phyloP scores from a whole-genome alignment of 352 stramenopile genomes.

The Pythium insidiosum region DNA sequence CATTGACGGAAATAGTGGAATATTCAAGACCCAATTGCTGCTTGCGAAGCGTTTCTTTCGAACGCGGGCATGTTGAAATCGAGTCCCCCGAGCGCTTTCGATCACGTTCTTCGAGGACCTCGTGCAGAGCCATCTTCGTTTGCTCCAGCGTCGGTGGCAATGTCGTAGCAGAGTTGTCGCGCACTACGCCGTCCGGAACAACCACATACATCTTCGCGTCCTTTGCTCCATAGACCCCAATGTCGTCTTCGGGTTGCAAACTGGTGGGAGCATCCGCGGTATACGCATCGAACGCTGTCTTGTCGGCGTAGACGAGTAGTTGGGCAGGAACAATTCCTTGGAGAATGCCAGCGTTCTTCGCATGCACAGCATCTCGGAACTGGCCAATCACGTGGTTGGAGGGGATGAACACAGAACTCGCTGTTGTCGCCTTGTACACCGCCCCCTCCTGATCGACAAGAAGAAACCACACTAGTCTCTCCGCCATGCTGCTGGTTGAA shows the following conservation, averaged over 20 bases:
- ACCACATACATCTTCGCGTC: too few relatives aligned
- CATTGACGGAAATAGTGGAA: not conserved
- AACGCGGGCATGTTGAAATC: too few relatives aligned
- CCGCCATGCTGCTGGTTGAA: conserved; percentile 12
- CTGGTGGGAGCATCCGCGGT: too few relatives aligned
- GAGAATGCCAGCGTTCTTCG: not conserved
- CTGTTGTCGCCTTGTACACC: conserved; percentile 10
- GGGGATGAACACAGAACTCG: too few relatives aligned
- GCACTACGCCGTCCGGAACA: too few relatives aligned
- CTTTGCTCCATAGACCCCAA: too few relatives aligned
- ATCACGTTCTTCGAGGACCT: conserved; percentile 1
- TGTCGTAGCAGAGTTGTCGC: not conserved
- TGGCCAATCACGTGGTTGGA: too few relatives aligned
- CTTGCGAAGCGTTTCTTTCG: too few relatives aligned
- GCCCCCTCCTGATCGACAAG: conserved; percentile 11
- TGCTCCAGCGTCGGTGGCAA: not conserved
- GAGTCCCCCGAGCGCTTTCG: not conserved
- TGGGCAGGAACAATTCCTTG: not conserved
- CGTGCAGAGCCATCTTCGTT: not conserved
- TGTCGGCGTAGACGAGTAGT: too few relatives aligned
- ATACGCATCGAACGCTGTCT: too few relatives aligned
- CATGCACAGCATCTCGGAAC: too few relatives aligned
- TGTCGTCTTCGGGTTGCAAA: too few relatives aligned
- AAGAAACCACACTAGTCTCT: conserved; percentile 14
- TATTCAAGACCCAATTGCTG: conserved; percentile 9